These are phyloP conservation scores for Fusarium liriodendri DNA, from an alignment of 2,329 filamentous ascomycete genomes.

Conservation along the genomic window DNA sequence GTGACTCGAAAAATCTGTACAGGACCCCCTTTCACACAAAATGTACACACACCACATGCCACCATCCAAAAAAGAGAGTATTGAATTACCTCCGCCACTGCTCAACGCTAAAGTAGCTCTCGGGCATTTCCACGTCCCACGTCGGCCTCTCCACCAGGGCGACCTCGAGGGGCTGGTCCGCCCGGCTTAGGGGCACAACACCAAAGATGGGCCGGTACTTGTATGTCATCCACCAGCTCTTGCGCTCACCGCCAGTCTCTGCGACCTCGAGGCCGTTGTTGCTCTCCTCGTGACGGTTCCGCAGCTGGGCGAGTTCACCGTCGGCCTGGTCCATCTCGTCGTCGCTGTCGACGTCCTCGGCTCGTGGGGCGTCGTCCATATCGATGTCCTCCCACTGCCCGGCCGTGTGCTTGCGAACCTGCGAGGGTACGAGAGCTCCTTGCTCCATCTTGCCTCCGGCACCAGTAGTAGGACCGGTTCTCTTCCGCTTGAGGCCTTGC, in stretches of 20 bases:
- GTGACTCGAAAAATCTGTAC: conserved; percentile 8
- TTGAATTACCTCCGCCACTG: conserved; percentile 58
- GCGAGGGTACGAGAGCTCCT: conserved; percentile 57
- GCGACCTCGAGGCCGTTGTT: conserved; percentile 30
- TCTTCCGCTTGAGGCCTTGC: conserved; percentile 65
- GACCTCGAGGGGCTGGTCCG: conserved; percentile 73
- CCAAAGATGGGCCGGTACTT: conserved; percentile 96
- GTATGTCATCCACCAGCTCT: conserved; percentile 81
- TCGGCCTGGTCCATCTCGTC: conserved; percentile 53
- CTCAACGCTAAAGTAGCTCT: conserved; percentile 72
- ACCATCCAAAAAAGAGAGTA: neutral
- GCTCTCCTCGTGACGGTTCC: conserved; percentile 41
- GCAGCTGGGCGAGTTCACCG: conserved; percentile 50
- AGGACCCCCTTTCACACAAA: neutral
- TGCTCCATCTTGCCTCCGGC: conserved; percentile 65
- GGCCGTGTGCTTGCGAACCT: conserved; percentile 54
- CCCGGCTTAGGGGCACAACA: conserved; percentile 60
- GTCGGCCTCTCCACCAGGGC: conserved; percentile 88
- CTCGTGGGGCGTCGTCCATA: conserved; percentile 52
- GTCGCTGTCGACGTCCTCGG: conserved; percentile 49
- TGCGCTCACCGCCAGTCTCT: conserved; percentile 44
- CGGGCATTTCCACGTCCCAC: conserved; percentile 83
- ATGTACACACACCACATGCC: conserved; percentile 5
- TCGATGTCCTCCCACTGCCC: conserved; percentile 55
- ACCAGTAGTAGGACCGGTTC: conserved; percentile 59